Evolutionary conservation across 1,139 yeast genomes (phyloP).

Genomic region (Hyphopichia wangnamkhiaoensis): DNA sequence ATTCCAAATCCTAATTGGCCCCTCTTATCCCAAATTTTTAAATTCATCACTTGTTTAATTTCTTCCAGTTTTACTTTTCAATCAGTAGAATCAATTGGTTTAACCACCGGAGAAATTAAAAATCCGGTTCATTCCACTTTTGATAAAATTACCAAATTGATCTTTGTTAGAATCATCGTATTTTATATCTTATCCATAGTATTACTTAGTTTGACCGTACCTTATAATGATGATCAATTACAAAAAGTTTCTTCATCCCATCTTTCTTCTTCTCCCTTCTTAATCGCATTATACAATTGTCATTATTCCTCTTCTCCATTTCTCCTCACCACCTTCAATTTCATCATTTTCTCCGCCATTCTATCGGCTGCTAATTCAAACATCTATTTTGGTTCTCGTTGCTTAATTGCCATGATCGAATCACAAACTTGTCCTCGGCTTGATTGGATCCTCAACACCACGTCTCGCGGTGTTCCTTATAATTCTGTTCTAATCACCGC

Average conservation of each 20-base stretch:
- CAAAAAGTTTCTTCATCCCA: constrained; percentile 6
- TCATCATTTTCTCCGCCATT: constrained; percentile 21
- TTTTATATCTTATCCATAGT: constrained; percentile 17
- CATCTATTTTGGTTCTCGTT: constrained; percentile 27
- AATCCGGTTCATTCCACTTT: constrained; percentile 15
- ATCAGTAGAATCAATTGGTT: constrained; percentile 41
- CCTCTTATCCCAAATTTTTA: not conserved
- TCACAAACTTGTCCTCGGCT: constrained; percentile 5
- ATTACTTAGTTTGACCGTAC: constrained; percentile 17
- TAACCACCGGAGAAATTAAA: constrained; percentile 20
- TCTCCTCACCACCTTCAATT: constrained; percentile 14
- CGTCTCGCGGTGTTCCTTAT: constrained; percentile 18
- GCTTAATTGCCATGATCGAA: constrained; percentile 21
- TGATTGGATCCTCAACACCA: constrained; percentile 9
- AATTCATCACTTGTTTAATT: constrained; percentile 20
- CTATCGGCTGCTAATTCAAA: constrained; percentile 31
- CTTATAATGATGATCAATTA: constrained; percentile 16
- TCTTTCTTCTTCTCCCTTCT: constrained; percentile 6
- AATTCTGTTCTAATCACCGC: constrained; percentile 20
- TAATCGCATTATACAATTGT: constrained; percentile 6
- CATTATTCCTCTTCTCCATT: constrained; percentile 6
- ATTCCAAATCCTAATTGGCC: constrained; percentile 3
- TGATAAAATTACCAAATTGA: constrained; percentile 15
- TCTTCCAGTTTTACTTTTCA: constrained; percentile 36
- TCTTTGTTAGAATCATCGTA: constrained; percentile 16